Base-by-base conservation (phyloP, 2,329 filamentous ascomycete species). In the Scolecobasidium constrictum region DNA sequence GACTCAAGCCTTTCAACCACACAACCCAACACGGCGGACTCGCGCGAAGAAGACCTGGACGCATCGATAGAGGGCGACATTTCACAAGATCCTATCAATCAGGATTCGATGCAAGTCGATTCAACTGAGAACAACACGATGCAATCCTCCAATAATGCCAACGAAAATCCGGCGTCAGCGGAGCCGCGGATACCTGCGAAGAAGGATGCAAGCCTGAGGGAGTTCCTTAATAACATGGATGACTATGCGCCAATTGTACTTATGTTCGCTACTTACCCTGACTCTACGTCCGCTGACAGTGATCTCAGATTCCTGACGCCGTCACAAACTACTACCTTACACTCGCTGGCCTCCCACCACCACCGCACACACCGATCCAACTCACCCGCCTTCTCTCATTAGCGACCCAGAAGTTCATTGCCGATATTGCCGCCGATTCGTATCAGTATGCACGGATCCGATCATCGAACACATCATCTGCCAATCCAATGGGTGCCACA, bases 301-400 rank as follows among this genome's bases (percentile, higher is more conserved):
- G n/a, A n/a, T n/a, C n/a, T n/a, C 26, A 94, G 86, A 96, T 98
- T 53, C 92, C 92, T 36, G 92, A 98, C 58, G 92, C 92, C 16
- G 92, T 98, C 17, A 96, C 88, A 49, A 82, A 94, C 61, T 95
- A 96, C 72, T 98, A 98, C 67, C 84, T 98, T 68, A 94, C 90
- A 28, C 83, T 93, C 53, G 87, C 90, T 50, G 92, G 92, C 42
- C 84, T 98, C 3, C 88, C 92, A 23, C 90, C 90, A 1, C 87
- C 90, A 33, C 88, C 86, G 0, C 83, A 92, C 54, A 94, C 87
- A 41, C 86, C 94, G 55, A 82, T 82, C 16, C 86, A 88, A 46
- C 83, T 98, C 20, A 86, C 90, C 17, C 86, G 90, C 38, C 82
- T 98, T 3, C 82, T 98, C 35, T 90, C 92, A 2, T 83, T 98